A percentile compares a stretch with the other conserved stretches of the same genome.
phyloP scores from a whole-genome alignment of 345 rosid species.

The Eucalyptus caleyi region DNA sequence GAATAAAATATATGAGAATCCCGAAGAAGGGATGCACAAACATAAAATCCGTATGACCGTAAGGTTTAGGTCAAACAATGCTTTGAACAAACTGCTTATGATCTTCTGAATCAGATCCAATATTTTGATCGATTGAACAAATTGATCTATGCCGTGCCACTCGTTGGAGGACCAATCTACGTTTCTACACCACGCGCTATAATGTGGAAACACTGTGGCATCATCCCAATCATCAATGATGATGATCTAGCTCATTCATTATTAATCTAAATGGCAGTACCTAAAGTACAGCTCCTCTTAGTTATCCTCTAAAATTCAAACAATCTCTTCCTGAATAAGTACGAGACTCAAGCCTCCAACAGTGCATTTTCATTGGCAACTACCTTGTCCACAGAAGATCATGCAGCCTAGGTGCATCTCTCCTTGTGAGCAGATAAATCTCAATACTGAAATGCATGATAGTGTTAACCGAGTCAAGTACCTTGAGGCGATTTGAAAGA shows the following conservation, averaged over 20 bases:
- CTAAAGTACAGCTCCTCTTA: not conserved
- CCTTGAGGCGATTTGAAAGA: slow-evolving; percentile 88
- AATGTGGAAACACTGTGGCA: not conserved
- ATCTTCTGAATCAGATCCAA: not conserved
- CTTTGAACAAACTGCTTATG: not conserved
- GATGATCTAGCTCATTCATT: not conserved
- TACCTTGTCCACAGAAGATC: not conserved
- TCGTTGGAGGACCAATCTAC: not conserved
- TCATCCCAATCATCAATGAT: not conserved
- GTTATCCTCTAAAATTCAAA: not conserved
- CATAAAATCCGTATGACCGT: not conserved
- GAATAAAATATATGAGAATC: not conserved
- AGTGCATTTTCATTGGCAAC: not conserved
- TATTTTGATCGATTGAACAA: not conserved
- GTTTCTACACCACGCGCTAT: not conserved
- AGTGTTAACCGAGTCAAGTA: not conserved
- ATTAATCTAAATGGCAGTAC: not conserved
- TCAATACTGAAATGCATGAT: not conserved
- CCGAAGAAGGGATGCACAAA: not conserved
- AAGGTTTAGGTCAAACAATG: not conserved
- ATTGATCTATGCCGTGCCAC: not conserved
- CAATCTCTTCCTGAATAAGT: not conserved
- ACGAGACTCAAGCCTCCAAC: not conserved
- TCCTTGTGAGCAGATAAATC: not conserved
- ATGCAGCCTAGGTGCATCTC: not conserved